Conservation (phyloP, 2,329 filamentous ascomycete species). For the Podosphaera aphanis region DNA sequence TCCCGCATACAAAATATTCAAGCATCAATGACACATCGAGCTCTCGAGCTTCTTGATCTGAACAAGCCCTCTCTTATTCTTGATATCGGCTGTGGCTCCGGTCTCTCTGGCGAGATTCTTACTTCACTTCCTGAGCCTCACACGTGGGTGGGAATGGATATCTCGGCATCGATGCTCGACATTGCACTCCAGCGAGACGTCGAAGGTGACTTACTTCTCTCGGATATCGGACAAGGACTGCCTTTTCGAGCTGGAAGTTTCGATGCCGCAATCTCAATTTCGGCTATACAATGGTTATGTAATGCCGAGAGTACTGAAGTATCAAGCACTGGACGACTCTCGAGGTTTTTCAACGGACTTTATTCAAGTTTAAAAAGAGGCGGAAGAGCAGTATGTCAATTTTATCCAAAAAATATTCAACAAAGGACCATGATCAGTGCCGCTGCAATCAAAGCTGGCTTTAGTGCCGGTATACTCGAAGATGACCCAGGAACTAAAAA, state of each 20-base stretch:
- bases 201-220: slow-evolving; percentile 79
- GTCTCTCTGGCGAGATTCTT: slow-evolving; percentile 82
- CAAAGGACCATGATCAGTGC: slow-evolving; percentile 81
- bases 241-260: slow-evolving; percentile 83
- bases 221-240: slow-evolving; percentile 85
- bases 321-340: slow-evolving; percentile 51
- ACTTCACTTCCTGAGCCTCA: slow-evolving; percentile 65
- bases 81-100: slow-evolving; percentile 89
- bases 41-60: slow-evolving; percentile 75
- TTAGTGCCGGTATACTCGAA: slow-evolving; percentile 81
- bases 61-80: slow-evolving; percentile 64
- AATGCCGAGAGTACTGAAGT: slow-evolving; percentile 82
- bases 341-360: slow-evolving; percentile 76
- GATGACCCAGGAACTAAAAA: slow-evolving; percentile 95
- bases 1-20: slow-evolving; percentile 93
- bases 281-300: slow-evolving; percentile 94
- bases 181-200: slow-evolving; percentile 78
- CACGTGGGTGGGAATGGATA: slow-evolving; percentile 92
- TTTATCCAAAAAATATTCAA: slow-evolving; percentile 87
- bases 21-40: slow-evolving; percentile 78
- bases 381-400: slow-evolving; percentile 81
- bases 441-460: slow-evolving; percentile 80
- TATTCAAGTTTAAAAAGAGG: slow-evolving; percentile 68
- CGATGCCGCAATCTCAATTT: slow-evolving; percentile 86
- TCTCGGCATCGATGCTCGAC: slow-evolving; percentile 89